phyloP scores from a whole-genome alignment of 306 rosid genomes.

The Fragaria nilgerrensis region DNA sequence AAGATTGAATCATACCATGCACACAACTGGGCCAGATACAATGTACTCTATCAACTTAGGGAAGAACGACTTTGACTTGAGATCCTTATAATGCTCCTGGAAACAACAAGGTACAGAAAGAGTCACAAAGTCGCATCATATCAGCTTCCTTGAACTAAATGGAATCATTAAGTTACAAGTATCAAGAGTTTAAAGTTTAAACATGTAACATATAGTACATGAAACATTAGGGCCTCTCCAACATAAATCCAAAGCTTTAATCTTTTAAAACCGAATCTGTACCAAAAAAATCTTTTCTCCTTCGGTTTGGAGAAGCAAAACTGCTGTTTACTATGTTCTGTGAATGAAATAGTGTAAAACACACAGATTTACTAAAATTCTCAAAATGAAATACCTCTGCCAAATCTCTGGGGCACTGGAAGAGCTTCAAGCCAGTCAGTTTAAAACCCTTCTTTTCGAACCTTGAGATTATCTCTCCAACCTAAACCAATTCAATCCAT shows the following conservation, averaged over 20 bases:
- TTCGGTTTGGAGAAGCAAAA: not conserved
- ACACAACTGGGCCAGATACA: slow-evolving; percentile 96
- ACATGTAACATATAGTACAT: not conserved
- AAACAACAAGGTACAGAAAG: slow-evolving; percentile 21
- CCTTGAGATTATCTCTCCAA: slow-evolving; percentile 91
- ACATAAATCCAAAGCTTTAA: not conserved
- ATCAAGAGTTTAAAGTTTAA: not conserved
- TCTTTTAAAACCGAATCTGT: not conserved
- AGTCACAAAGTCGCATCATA: not conserved
- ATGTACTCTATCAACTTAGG: slow-evolving; percentile 79
- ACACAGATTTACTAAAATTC: not conserved
- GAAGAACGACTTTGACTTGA: slow-evolving; percentile 77
- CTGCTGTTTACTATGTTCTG: not conserved
- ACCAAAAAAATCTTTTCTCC: too few species aligned
- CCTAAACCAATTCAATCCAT: slow-evolving; percentile 48
- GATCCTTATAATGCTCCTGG: slow-evolving; percentile 96
- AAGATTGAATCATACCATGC: slow-evolving; percentile 61
- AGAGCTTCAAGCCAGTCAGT: slow-evolving; percentile 90
- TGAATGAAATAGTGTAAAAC: not conserved
- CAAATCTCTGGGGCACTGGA: slow-evolving; percentile 78
- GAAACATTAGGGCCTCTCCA: not conserved
- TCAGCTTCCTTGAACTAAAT: not conserved
- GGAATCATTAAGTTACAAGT: not conserved
- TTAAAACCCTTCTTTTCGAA: slow-evolving; percentile 96
- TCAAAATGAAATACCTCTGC: slow-evolving; percentile 72